These are phyloP conservation scores for Pyrenochaeta sp. DNA, from an alignment of 2,329 filamentous ascomycete genomes.

Conservation along the genomic window DNA sequence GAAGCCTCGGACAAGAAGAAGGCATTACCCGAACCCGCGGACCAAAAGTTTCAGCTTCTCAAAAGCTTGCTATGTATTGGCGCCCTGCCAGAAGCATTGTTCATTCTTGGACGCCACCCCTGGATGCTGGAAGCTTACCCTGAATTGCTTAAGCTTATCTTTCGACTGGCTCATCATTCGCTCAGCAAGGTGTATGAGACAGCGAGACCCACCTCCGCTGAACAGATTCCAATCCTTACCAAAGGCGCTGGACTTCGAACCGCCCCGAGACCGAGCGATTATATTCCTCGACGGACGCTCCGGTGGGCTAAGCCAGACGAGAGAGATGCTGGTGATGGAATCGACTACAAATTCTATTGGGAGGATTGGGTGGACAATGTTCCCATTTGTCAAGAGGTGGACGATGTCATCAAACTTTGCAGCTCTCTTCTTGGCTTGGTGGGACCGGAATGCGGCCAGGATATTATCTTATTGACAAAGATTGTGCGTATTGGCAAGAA, in stretches of 20 bases:
- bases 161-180: slow-evolving; percentile 85
- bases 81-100: slow-evolving; percentile 90
- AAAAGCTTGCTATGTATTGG: slow-evolving; percentile 89
- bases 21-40: slow-evolving; percentile 74
- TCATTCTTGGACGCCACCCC: slow-evolving; percentile 88
- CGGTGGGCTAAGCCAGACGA: slow-evolving; percentile 87
- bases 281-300: slow-evolving; percentile 71
- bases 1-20: slow-evolving; percentile 55
- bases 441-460: slow-evolving; percentile 88
- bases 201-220: slow-evolving; percentile 57
- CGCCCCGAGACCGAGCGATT: slow-evolving; percentile 68
- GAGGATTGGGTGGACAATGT: slow-evolving; percentile 96
- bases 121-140: slow-evolving; percentile 90
- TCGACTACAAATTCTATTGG: slow-evolving; percentile 91
- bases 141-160: slow-evolving; percentile 80
- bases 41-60: slow-evolving; percentile 88
- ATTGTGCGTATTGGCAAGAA: slow-evolving; percentile 84
- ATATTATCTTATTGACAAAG: slow-evolving; percentile 79
- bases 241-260: slow-evolving; percentile 59
- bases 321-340: slow-evolving; percentile 76
- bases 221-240: slow-evolving; percentile 49
- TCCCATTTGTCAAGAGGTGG: slow-evolving; percentile 86
- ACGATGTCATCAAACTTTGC: slow-evolving; percentile 90
- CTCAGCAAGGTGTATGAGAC: slow-evolving; percentile 76
- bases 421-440: slow-evolving; percentile 84